Evolutionary conservation across 805 yeast species (phyloP).

Genomic region (Zygosaccharomyces bailii): DNA sequence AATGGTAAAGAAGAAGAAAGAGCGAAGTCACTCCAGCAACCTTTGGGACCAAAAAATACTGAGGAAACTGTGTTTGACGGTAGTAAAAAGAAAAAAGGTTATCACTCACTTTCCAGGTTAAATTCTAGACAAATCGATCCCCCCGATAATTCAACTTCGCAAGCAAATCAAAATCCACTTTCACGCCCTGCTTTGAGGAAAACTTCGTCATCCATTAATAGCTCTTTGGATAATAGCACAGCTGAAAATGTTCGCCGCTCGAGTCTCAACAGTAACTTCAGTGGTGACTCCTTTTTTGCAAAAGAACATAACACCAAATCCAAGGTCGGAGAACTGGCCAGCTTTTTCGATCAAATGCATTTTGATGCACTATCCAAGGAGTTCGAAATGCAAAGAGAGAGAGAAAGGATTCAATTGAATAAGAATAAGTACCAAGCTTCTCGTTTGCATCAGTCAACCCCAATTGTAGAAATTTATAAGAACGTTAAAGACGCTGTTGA

Average conservation of each 20-base stretch:
- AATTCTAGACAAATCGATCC: background rate
- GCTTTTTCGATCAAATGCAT: slow-evolving; percentile 68
- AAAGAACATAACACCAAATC: slow-evolving; percentile 29
- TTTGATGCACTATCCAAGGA: slow-evolving; percentile 78
- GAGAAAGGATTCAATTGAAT: slow-evolving; percentile 62
- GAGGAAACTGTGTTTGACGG: background rate
- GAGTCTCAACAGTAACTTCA: slow-evolving; percentile 15
- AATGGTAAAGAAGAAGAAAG: background rate
- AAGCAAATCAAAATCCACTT: background rate
- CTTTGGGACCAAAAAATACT: background rate
- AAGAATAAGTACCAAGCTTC: slow-evolving; percentile 60
- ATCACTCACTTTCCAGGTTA: background rate
- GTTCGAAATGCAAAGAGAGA: slow-evolving; percentile 81
- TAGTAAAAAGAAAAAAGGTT: background rate
- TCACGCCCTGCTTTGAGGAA: slow-evolving; percentile 9
- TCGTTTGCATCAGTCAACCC: slow-evolving; percentile 71
- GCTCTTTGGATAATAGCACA: slow-evolving; percentile 10
- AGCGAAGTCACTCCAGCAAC: background rate
- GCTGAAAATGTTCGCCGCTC: slow-evolving; percentile 12
- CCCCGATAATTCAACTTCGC: background rate
- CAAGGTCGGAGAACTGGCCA: slow-evolving; percentile 63
- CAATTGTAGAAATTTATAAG: slow-evolving; percentile 87
- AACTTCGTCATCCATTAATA: slow-evolving; percentile 12
- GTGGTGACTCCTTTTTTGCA: slow-evolving; percentile 14
- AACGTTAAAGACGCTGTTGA: slow-evolving; percentile 86